Conservation (phyloP, 805 yeast species). For the Ogataea haglerorum region DNA sequence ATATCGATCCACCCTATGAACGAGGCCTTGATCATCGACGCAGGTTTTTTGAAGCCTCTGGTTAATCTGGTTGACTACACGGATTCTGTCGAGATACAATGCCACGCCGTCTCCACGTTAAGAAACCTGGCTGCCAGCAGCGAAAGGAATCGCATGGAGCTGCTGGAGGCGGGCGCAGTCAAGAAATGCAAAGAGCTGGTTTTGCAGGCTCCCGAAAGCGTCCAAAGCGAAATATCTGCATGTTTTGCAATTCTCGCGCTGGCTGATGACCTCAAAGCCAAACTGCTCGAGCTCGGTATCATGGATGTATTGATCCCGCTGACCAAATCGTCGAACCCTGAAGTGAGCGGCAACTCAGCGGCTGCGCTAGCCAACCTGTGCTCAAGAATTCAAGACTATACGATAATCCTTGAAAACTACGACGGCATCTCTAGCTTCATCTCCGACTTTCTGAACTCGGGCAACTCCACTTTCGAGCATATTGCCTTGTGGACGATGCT, state of each 20-base stretch:
- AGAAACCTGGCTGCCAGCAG: constrained; percentile 95
- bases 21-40: constrained; percentile 93
- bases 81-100: constrained; percentile 93
- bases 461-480: constrained; percentile 93
- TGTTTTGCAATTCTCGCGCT: constrained; percentile 95
- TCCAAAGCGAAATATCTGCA: constrained; percentile 94
- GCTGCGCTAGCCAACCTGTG: constrained; percentile 96
- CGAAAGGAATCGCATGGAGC: constrained; percentile 86
- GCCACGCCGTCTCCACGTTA: constrained; percentile 95
- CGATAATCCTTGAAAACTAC: constrained; percentile 78
- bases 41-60: constrained; percentile 91
- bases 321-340: constrained; percentile 82
- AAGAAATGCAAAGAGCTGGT: constrained; percentile 88
- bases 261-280: constrained; percentile 89
- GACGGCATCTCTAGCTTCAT: constrained; percentile 87
- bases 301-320: constrained; percentile 88
- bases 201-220: constrained; percentile 79
- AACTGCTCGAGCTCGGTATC: constrained; percentile 77
- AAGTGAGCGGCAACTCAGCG: constrained; percentile 97
- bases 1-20: constrained; percentile 95
- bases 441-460: constrained; percentile 71
- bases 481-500: constrained; percentile 96
- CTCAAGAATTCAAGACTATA: constrained; percentile 82
- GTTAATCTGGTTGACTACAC: constrained; percentile 79
- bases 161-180: constrained; percentile 93